Percentiles rank a stretch among this genome's conserved stretches.
phyloP scores from a whole-genome alignment of 169 alveolate genomes.

The Cryptosporidium parvum region DNA sequence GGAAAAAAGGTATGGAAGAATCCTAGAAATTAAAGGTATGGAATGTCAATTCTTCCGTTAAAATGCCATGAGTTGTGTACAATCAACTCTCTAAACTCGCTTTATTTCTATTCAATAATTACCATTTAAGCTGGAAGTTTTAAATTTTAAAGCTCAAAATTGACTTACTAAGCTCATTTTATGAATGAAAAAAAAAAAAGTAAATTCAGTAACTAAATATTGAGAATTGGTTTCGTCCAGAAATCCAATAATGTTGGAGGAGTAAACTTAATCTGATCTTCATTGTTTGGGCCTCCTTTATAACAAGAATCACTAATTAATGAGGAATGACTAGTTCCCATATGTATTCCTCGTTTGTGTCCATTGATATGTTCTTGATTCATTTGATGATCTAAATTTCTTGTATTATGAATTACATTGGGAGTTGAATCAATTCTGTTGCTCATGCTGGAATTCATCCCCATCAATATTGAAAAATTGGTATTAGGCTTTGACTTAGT shows the following conservation, averaged over 20 bases:
- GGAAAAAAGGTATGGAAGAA: background rate
- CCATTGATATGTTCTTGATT: background rate
- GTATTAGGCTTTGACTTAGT: background rate
- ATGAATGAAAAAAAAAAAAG: background rate
- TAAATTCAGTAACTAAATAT: slow-evolving; percentile 1
- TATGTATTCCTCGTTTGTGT: slow-evolving; percentile 2
- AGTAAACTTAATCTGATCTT: slow-evolving; percentile 29
- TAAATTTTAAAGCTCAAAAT: background rate
- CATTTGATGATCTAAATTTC: background rate
- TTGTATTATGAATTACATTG: background rate
- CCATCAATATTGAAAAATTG: background rate
- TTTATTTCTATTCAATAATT: background rate
- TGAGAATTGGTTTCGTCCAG: slow-evolving; percentile 68
- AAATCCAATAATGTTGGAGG: slow-evolving; percentile 68
- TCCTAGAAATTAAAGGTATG: background rate
- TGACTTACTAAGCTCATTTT: background rate
- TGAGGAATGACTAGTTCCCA: background rate
- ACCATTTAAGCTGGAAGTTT: background rate
- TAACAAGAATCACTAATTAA: background rate
- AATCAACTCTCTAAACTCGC: background rate
- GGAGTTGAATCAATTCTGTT: background rate
- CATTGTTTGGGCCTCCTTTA: slow-evolving; percentile 13
- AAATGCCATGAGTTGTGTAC: background rate
- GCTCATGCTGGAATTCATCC: background rate
- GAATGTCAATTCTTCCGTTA: background rate